phyloP scores from a whole-genome alignment of 2,329 filamentous ascomycete genomes.

The Xylariales sp. region DNA sequence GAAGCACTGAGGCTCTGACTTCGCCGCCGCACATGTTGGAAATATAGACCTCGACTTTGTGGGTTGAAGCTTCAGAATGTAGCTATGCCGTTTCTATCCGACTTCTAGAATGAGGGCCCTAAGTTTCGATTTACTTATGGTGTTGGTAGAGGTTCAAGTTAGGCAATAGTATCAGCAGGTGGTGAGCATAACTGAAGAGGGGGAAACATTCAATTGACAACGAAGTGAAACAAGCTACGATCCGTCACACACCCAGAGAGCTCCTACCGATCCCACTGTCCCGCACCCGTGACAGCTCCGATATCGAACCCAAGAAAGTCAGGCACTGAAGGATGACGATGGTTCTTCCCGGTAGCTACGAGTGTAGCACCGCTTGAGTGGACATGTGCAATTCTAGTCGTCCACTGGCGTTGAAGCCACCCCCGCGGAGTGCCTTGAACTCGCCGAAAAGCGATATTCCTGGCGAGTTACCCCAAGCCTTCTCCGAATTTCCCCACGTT shows the following conservation, averaged over 20 bases:
- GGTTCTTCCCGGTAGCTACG: slow-evolving; percentile 1
- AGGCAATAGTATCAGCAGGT: too few species aligned
- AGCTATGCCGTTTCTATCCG: too few species aligned
- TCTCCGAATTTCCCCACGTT: slow-evolving; percentile 8
- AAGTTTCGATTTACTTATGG: too few species aligned
- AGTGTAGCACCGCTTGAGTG: slow-evolving; percentile 4
- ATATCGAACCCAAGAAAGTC: slow-evolving; percentile 3
- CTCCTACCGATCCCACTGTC: not conserved
- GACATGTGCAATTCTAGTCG: not conserved
- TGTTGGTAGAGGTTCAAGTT: too few species aligned
- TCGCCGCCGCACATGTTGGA: slow-evolving; percentile 17
- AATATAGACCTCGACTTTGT: too few species aligned
- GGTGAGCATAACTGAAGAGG: too few species aligned
- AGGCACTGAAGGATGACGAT: slow-evolving; percentile 2
- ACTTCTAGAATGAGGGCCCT: too few species aligned
- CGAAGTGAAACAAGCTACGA: too few species aligned
- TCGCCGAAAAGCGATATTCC: slow-evolving; percentile 7
- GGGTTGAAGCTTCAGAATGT: too few species aligned
- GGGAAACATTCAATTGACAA: too few species aligned
- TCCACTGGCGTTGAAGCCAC: not conserved
- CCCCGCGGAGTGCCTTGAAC: not conserved
- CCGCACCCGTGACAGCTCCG: slow-evolving; percentile 1
- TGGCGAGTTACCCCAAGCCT: slow-evolving; percentile 8
- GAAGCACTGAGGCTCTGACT: slow-evolving; percentile 50
- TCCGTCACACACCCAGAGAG: not conserved